Evolutionary conservation across 1,139 yeast genomes (phyloP), one percentile per base, ranked within the genome.

Genomic region (Geotrichum histeridarum): DNA sequence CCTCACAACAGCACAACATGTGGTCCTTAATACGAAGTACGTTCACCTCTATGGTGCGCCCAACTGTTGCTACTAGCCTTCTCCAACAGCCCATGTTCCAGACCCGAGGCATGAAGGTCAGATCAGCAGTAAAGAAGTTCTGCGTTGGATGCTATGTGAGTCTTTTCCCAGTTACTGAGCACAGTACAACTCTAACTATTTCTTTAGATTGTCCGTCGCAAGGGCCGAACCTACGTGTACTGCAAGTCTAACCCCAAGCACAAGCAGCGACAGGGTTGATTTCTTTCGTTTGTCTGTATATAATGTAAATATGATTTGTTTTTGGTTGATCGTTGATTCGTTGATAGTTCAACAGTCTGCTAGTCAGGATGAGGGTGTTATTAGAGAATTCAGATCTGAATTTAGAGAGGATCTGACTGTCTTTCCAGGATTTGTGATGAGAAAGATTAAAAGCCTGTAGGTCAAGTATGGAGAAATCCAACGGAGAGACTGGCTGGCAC

Each of bases 191-290:
- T 46, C 39, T 39, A 43, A 46, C 44, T 27, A 2, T 36, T 17
- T 18, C 12, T 31, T 42, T 49, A 71, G 75, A 79, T 88, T 73
- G 96, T 93, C 14, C 85, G 94, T 73, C 83, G 98, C 73, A 91
- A 90, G 73, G 98, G 98, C 38, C 78, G 95, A 66, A 94, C 90
- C 27, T 90, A 87, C 63, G 96, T 91, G 42, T 86, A 87, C 69
- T 93, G 98, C 76, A 91, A 91, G 70, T 77, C 93, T 48, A 89
- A 90, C 70, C 90, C 91, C 60, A 89, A 89, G 72, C 99, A 93
- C 73, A 93, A 93, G 74, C 99, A 93, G 72, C 88, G 97, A 73
- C 98, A 91, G 73, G 96, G 96, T 61, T 91, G 71, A 38, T n/a
- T 18, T 46, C 45, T 46, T 43, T 38, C 47, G 38, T 30, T 17